Percentiles rank a stretch among this genome's conserved stretches.
Conservation (phyloP, 164 flowering plant species). For the Nymphaea thermarum region DNA sequence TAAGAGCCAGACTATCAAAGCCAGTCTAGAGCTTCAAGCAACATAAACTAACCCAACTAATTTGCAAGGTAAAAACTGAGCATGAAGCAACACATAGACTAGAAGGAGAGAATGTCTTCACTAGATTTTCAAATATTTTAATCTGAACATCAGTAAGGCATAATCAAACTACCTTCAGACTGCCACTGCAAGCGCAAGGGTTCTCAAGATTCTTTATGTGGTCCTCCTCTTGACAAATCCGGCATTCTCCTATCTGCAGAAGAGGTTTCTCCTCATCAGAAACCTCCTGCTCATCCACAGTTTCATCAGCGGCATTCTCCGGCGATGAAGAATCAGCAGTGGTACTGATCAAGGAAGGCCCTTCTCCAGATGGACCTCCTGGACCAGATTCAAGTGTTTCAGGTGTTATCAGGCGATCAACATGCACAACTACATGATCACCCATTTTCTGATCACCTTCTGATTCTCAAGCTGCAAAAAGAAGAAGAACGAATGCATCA, state of each 20-base stretch:
- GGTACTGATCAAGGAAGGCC: conserved; percentile 8
- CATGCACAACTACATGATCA: conserved; percentile 44
- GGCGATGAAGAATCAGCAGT: conserved; percentile 11
- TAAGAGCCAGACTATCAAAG: too few relatives aligned
- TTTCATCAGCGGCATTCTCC: conserved; percentile 7
- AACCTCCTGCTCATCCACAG: conserved; percentile 9
- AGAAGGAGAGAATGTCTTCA: too few relatives aligned
- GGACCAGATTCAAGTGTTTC: conserved; percentile 21
- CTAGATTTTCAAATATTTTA: too few relatives aligned
- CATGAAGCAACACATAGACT: too few relatives aligned
- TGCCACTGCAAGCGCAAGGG: conserved; percentile 70
- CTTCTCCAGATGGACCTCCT: conserved; percentile 20
- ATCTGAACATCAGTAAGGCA: not conserved
- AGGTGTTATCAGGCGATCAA: conserved; percentile 34
- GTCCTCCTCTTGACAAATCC: conserved; percentile 79
- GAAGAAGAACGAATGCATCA: too few relatives aligned
- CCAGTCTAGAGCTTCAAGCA: too few relatives aligned
- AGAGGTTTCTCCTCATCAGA: conserved; percentile 38
- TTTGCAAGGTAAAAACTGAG: too few relatives aligned
- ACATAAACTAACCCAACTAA: too few relatives aligned
- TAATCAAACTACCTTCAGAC: conserved; percentile 40
- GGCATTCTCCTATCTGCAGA: conserved; percentile 44
- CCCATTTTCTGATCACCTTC: conserved; percentile 22
- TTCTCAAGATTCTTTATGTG: conserved; percentile 31
- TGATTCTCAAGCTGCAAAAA: not conserved